phyloP scores from a whole-genome alignment of 768 basidiomycete species.

The Chalciporus sphaerocephalus region DNA sequence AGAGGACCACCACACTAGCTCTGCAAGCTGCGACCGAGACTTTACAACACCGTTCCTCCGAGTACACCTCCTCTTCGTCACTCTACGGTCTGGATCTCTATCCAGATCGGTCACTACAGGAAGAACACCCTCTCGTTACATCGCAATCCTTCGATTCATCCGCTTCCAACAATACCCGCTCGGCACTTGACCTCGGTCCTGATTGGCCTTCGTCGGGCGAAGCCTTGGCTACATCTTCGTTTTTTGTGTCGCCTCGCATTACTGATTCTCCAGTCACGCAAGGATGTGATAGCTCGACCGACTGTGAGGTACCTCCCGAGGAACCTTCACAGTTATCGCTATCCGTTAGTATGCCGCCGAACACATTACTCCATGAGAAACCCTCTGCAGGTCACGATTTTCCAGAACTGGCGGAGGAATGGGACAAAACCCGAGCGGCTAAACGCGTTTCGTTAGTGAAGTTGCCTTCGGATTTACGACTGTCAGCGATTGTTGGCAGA shows the following conservation, averaged over 20 bases:
- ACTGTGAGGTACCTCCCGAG: slow-evolving; percentile 31
- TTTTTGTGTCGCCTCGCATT: slow-evolving; percentile 29
- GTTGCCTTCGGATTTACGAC: slow-evolving; percentile 53
- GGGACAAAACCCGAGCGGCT: slow-evolving; percentile 81
- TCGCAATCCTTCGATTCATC: slow-evolving; percentile 41
- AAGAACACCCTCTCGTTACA: slow-evolving; percentile 8
- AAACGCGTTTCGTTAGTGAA: slow-evolving; percentile 81
- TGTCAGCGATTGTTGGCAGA: slow-evolving; percentile 20
- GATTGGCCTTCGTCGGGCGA: slow-evolving; percentile 46
- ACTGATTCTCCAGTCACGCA: slow-evolving; percentile 35
- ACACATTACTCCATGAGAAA: slow-evolving; percentile 39
- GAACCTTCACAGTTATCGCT: slow-evolving; percentile 22
- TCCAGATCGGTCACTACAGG: slow-evolving; percentile 11
- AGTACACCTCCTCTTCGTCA: slow-evolving; percentile 32
- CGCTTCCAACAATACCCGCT: slow-evolving; percentile 59
- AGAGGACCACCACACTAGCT: slow-evolving; percentile 62
- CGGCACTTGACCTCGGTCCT: slow-evolving; percentile 55
- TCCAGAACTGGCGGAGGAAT: slow-evolving; percentile 75
- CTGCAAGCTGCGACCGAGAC: slow-evolving; percentile 68
- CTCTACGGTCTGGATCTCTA: slow-evolving; percentile 31
- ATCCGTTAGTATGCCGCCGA: slow-evolving; percentile 17
- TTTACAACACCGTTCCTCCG: slow-evolving; percentile 43
- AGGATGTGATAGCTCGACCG: slow-evolving; percentile 28
- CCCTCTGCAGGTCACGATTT: slow-evolving; percentile 45
- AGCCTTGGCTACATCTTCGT: slow-evolving; percentile 32